phyloP scores from a whole-genome alignment of 768 basidiomycete genomes.

The Suillus discolor region DNA sequence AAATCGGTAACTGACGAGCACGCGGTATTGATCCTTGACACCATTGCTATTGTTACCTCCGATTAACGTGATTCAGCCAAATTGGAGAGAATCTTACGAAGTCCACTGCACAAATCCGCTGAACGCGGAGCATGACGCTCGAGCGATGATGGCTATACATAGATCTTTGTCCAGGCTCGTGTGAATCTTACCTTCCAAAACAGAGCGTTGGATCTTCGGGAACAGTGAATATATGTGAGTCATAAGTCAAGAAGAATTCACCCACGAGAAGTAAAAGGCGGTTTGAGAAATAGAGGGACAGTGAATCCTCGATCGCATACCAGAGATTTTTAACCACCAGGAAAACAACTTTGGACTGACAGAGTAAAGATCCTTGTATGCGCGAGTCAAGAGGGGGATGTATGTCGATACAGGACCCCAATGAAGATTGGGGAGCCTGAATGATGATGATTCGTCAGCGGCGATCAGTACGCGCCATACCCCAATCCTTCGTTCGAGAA shows the following conservation, averaged over 20 bases:
- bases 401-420: constrained; percentile 9
- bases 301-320: constrained; percentile 19
- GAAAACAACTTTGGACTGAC: constrained; percentile 26
- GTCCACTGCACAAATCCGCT: constrained; percentile 17
- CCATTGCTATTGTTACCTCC: constrained; percentile 8
- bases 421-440: constrained; percentile 12
- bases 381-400: constrained; percentile 18
- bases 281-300: constrained; percentile 28
- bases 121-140: constrained; percentile 19
- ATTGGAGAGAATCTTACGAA: constrained; percentile 18
- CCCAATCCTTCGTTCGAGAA: constrained; percentile 20
- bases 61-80: not conserved
- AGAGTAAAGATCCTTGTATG: constrained; percentile 22
- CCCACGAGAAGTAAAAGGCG: constrained; percentile 24
- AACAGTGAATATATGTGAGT: not conserved
- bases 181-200: constrained; percentile 9
- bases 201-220: constrained; percentile 24
- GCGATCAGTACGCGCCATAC: constrained; percentile 27
- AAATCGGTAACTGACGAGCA: constrained; percentile 24
- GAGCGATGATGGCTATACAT: constrained; percentile 15
- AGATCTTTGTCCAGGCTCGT: constrained; percentile 6
- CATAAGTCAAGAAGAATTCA: not conserved
- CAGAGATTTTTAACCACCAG: constrained; percentile 16
- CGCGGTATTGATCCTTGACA: constrained; percentile 10
- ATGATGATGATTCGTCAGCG: constrained; percentile 12